Conservation (phyloP, 192 early-diverging fungal genomes). For the Ambispora gerdemannii region DNA sequence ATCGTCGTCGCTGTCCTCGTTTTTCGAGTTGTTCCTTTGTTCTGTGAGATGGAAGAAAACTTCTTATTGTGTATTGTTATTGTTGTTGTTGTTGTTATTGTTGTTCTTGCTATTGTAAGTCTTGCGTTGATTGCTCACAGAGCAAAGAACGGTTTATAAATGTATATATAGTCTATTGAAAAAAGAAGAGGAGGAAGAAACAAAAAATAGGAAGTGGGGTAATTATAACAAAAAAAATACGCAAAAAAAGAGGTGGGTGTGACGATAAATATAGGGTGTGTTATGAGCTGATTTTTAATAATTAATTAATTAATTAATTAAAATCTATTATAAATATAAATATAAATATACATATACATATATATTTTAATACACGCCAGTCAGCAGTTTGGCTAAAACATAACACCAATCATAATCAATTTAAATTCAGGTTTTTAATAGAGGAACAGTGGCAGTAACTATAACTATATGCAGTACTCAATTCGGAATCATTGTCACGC, state of each 20-base stretch:
- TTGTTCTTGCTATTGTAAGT: not conserved
- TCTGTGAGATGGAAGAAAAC: not conserved
- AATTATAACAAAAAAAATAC: not conserved
- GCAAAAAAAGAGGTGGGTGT: not conserved
- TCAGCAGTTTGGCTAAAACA: too few relatives aligned
- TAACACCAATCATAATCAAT: too few relatives aligned
- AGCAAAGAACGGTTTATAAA: conserved; percentile 18
- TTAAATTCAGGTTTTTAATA: too few relatives aligned
- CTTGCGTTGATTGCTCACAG: conserved; percentile 27
- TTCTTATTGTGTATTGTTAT: not conserved
- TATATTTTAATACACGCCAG: too few relatives aligned
- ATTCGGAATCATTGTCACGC: too few relatives aligned
- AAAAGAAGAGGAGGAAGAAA: not conserved
- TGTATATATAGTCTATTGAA: conserved; percentile 18
- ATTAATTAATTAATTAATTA: too few relatives aligned
- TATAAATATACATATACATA: too few relatives aligned
- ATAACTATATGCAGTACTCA: too few relatives aligned
- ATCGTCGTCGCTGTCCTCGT: too few relatives aligned
- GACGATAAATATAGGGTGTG: not conserved
- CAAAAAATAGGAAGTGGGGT: not conserved
- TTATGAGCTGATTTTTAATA: not conserved
- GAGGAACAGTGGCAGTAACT: too few relatives aligned
- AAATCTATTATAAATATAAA: too few relatives aligned
- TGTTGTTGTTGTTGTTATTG: not conserved
- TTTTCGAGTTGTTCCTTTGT: not conserved